Conservation (phyloP, 176 grass and related monocot species). For the Triticum monococcum region DNA sequence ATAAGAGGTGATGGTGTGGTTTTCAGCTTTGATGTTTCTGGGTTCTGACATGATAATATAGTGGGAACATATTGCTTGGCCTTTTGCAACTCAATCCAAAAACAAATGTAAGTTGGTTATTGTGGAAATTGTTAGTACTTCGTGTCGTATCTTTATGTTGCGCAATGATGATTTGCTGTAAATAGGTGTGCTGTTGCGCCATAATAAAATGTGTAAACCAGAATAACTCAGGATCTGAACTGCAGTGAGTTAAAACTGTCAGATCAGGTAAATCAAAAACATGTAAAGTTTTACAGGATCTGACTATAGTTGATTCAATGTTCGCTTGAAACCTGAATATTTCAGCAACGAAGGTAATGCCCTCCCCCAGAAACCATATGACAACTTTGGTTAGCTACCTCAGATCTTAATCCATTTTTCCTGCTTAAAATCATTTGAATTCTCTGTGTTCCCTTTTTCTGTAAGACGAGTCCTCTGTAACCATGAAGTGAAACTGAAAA, state of each 20-base stretch:
- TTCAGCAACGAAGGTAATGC: conserved; percentile 1
- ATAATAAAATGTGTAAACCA: neutral
- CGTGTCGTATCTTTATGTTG: neutral
- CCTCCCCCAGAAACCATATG: neutral
- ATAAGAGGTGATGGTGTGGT: conserved; percentile 4
- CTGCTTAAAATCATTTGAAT: neutral
- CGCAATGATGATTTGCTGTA: neutral
- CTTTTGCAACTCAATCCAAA: neutral
- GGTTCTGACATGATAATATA: conserved; percentile 5
- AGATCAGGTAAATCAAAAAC: neutral
- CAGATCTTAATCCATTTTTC: neutral
- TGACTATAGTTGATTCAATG: neutral
- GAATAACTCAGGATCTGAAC: neutral
- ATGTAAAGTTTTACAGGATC: neutral
- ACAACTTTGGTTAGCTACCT: neutral
- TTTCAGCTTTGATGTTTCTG: conserved; percentile 23
- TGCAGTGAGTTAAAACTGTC: neutral
- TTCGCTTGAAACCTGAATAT: neutral
- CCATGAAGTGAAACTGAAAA: neutral
- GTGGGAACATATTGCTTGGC: neutral
- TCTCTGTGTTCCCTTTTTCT: neutral
- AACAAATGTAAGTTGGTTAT: neutral
- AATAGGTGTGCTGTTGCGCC: neutral
- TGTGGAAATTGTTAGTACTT: neutral
- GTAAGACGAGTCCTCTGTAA: neutral